Evolutionary conservation across 306 rosid species (phyloP).

Genomic region (Morella rubra): DNA sequence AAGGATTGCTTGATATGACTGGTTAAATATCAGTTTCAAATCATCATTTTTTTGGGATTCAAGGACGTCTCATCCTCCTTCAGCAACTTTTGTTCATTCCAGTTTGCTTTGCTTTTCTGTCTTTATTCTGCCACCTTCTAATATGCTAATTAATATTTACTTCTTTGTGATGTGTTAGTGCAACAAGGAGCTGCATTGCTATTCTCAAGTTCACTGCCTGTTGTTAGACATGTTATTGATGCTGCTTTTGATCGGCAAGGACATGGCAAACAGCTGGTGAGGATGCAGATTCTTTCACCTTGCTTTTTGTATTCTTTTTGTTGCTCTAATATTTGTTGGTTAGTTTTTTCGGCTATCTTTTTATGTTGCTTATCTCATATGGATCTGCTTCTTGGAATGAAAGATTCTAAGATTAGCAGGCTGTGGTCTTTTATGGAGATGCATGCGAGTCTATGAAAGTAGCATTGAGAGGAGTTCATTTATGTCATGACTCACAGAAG

Average conservation of each 20-base stretch:
- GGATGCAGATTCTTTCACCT: conserved; percentile 22
- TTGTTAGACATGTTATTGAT: conserved; percentile 66
- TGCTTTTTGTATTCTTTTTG: too few species aligned
- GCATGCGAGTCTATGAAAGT: background rate
- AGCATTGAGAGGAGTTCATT: background rate
- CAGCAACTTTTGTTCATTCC: background rate
- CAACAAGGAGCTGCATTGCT: conserved; percentile 63
- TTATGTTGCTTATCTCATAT: background rate
- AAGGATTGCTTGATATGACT: background rate
- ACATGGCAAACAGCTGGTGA: conserved; percentile 86
- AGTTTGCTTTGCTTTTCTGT: background rate
- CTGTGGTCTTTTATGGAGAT: background rate
- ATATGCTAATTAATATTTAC: conserved; percentile 9
- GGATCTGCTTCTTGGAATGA: conserved; percentile 2
- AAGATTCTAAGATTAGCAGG: background rate
- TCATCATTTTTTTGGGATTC: background rate
- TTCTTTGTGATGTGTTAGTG: conserved; percentile 44
- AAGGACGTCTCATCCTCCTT: background rate
- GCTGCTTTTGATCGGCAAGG: conserved; percentile 78
- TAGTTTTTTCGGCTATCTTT: conserved; percentile 3
- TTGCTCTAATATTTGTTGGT: conserved; percentile 1
- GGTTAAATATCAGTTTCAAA: background rate
- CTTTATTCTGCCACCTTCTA: background rate
- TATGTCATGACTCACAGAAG: background rate
- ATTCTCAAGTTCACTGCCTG: conserved; percentile 58